Base-by-base conservation (phyloP, 805 yeast genomes). In the Lachancea waltii region DNA sequence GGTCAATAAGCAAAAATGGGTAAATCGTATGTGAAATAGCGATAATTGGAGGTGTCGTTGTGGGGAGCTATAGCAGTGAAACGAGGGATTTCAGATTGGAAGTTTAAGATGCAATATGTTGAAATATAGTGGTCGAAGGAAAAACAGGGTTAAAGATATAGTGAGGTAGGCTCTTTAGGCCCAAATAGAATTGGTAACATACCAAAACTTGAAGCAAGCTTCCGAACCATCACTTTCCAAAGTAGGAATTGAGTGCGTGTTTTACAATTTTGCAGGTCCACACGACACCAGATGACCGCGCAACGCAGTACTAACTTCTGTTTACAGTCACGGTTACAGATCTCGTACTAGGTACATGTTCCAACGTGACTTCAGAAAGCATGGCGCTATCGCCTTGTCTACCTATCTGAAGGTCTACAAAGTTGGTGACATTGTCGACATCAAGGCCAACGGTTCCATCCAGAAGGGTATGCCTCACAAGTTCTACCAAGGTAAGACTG, bases 381-480 rank as follows among this genome's bases (percentile, higher is more conserved):
- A 90, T 75, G 98, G 98, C 72, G 72, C 81, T 62, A 77, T 87
- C 67, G 80, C 95, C 56, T 75, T 92, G 79, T 85, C 97, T 58
- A 85, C 95, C 68, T 92, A 90, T 92, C 75, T 92, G 78, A 87
- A 85, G 83, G 75, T 79, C 68, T 92, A 92, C 95, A 87, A 80
- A 75, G 97, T 92, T 64, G 98, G 98, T 67, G 98, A 92, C 73
- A 90, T 92, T 63, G 98, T 92, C 66, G 98, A 92, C 74, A 89
- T 92, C 79, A 90, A 85, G 77, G 98, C 94, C 72, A 92, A 92
- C 71, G 96, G 96, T 80, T 79, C 98, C 58, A 78, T 89, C 79
- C 97, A 92, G 72, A 89, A 90, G 83, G 97, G 97, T 85, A 86
- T 92, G 96, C 98, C 98, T 71, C 95, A 86, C 87, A 92, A 92